Evolutionary conservation across 2,329 filamentous ascomycete species (phyloP), one percentile per base, ranked within the genome.

Genomic region (Venturia pyrina): DNA sequence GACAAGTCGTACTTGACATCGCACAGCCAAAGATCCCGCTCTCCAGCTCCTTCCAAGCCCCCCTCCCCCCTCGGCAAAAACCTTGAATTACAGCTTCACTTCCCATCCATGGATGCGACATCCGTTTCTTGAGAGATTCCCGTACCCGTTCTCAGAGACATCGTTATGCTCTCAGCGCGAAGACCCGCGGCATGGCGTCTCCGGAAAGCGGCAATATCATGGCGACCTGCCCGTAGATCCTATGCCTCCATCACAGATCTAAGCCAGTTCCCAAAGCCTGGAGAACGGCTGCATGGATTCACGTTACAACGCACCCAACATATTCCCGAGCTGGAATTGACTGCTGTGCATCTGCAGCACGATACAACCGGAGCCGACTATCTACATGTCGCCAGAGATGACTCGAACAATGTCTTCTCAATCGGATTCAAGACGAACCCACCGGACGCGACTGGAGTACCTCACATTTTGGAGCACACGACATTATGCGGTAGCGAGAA

Each of bases 381-480:
- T 75, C 83, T 99, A 60, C 95, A 99, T 78, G 89, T 99, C 71
- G 93, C 93, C 19, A 85, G 93, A 71, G 92, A 98, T 66, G 95
- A 99, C 75, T 89, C 89, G 81, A 99, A 99, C 80, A 99, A 99
- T 90, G 95, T 98, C 75, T 99, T 99, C 79, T 96, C 93, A 46
- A 96, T 99, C 73, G 95, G 93, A 64, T 99, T 99, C 86, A 97
- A 97, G 85, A 99, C 95, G 32, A 98, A 98, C 75, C 95, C 95
- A 21, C 93, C 93, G 10, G 92, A 99, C 78, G 92, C 95, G 73
- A 98, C 95, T 0, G 95, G 95, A 63, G 87, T 99, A 56, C 95
- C 95, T 21, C 95, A 99, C 78, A 98, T 99, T 71, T 83, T 99
- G 66, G 95, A 99, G 80, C 95, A 99, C 79, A 97, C 95, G 24